Evolutionary conservation across 2,329 filamentous ascomycete species (phyloP), one percentile per base, ranked within the genome.

Genomic region (Fulvia fulva): DNA sequence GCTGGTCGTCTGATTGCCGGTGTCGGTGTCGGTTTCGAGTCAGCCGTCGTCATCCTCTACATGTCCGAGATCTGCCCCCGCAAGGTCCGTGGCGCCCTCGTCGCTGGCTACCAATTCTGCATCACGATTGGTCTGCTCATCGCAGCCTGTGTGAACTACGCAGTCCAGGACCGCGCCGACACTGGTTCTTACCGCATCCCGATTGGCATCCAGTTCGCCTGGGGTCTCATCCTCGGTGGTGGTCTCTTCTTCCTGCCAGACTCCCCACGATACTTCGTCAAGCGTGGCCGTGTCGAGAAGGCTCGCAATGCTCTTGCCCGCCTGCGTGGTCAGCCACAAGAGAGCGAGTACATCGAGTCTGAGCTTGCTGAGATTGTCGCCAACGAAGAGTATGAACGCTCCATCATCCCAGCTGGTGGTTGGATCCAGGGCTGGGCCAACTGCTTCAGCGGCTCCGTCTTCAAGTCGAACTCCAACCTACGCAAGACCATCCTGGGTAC

Each of bases 301-400:
- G 91, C 90, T 32, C 81, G 85, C 59, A 61, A 75, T 1, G 77
- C 84, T 12, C 82, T 96, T 6, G 76, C 83, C 57, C 82, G 80
- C 58, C 83, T 96, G 30, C 89, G 91, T 72, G 89, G 88, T 60
- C 88, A 95, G 77, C 81, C 87, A 51, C 70, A 76, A 54, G 84
- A 88, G 55, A 92, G 88, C 22, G 83, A 88, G 62, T 91, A 84
- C 74, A 87, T 96, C 75, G 84, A 88, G 76, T 78, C 84, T 61
- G 91, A 96, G 77, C 81, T 95, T 47, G 83, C 88, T 45, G 91
- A 96, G 78, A 90, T 96, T 65, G 82, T 94, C 59, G 91, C 90
- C 79, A 96, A 95, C 81, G 84, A 93, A 76, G 89, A 90, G 76
- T 91, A 93, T 73, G 91, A 96, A 80, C 80, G 87, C 67, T 68